Evolutionary conservation across 1,284 basidiomycete genomes (phyloP).

Genomic region (Papiliotrema flavescens): DNA sequence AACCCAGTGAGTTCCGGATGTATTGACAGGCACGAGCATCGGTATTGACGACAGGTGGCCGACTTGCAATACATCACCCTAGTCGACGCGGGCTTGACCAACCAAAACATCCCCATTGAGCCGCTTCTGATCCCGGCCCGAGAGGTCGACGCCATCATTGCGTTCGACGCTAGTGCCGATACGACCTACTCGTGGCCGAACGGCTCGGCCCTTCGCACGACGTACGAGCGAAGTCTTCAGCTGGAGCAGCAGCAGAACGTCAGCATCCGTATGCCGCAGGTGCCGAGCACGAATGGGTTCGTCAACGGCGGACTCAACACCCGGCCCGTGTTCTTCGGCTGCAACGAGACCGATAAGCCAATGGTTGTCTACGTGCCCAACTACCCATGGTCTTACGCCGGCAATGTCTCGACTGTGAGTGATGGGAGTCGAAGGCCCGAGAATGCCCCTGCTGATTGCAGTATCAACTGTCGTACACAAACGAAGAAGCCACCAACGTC

Average conservation of each 20-base stretch:
- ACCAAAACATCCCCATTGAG: conserved; percentile 54
- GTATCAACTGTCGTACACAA: conserved; percentile 48
- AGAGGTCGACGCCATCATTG: conserved; percentile 54
- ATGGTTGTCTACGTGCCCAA: conserved; percentile 51
- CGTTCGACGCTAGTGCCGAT: conserved; percentile 55
- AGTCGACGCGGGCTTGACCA: conserved; percentile 53
- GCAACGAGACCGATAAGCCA: conserved; percentile 48
- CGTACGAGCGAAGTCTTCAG: conserved; percentile 30
- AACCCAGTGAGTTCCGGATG: conserved; percentile 35
- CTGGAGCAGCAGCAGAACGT: conserved; percentile 30
- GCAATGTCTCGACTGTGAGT: conserved; percentile 47
- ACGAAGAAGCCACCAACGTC: conserved; percentile 34
- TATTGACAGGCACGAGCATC: no score
- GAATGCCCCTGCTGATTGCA: neutral
- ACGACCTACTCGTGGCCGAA: conserved; percentile 54
- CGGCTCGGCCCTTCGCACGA: conserved; percentile 49
- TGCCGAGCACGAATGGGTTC: conserved; percentile 52
- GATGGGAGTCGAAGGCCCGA: no score
- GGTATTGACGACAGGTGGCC: conserved; percentile 14
- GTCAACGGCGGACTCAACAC: conserved; percentile 54
- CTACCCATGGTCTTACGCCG: conserved; percentile 51
- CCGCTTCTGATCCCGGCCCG: conserved; percentile 53
- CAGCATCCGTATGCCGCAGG: conserved; percentile 46
- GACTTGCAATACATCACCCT: conserved; percentile 46
- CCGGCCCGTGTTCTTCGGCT: conserved; percentile 51